Base-by-base conservation (phyloP, 176 grass and related monocot species). In the Calamus simplicifolius region DNA sequence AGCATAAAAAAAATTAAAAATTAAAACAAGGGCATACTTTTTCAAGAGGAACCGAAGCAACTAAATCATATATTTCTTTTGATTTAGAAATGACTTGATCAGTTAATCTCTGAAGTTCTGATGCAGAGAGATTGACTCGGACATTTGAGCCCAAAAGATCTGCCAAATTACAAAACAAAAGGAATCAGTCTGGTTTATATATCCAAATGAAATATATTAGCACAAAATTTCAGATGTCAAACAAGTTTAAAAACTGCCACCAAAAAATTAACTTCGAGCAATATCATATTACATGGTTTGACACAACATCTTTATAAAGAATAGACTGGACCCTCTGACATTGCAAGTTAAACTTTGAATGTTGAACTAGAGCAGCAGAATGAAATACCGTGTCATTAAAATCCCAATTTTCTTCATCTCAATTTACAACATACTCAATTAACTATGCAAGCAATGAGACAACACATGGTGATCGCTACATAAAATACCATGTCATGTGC, bases 51-150 rank as follows among this genome's bases (percentile, higher is more conserved):
- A 88, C 71, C 18, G 93, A 78, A 0, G 87, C 93, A 70, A 92
- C 84, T 3, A 70, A 86, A 73, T 97, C 87, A 30, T 91, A 80
- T 53, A 70, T 82, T 70, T 88, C 78, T 70, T 88, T 97, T 3
- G 87, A 91, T 67, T 82, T 97, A 52, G 75, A 27, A 54, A 97
- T 79, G 69, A 91, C 62, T n/a, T 69, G 61, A 61, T 88, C 75
- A n/a, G 75, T 73, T 53, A 92, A 64, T 78, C 69, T 83, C 38
- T 82, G 76, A 54, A 97, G 85, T 55, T 88, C 87, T 6, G 73
- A 56, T 30, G 87, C 81, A 27, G 93, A 85, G 15, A 91, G 81
- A 51, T 88, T 71, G 62, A 85, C 73, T 48, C 76, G 87, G 13
- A 80, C 75, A 64, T 29, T 80, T 56, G 80, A 88, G 19, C 93